Evolutionary conservation across 108 stramenopile species (phyloP).

Genomic region (Fragilaria crotonensis): DNA sequence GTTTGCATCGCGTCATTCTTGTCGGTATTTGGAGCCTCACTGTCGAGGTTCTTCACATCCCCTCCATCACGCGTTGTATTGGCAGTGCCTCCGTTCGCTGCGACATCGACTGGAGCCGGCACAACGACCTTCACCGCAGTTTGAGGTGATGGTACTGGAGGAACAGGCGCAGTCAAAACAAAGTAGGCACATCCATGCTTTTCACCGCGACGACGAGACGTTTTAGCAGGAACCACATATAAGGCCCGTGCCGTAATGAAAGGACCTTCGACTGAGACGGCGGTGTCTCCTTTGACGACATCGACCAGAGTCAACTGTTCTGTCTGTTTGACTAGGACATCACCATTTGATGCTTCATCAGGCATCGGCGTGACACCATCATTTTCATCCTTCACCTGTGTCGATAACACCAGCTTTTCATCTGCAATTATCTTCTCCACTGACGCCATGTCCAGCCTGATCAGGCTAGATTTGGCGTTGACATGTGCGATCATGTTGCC

Average conservation of each 20-base stretch:
- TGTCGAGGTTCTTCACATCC: background rate
- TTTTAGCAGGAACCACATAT: conserved; percentile 46
- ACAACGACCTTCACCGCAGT: background rate
- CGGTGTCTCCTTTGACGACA: background rate
- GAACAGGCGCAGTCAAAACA: conserved; percentile 28
- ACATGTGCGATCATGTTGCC: background rate
- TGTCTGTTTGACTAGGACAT: background rate
- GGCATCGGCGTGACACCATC: background rate
- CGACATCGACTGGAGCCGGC: background rate
- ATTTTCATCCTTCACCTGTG: background rate
- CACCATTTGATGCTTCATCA: background rate
- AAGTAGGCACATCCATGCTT: conserved; percentile 38
- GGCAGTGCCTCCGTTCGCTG: background rate
- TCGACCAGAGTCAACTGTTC: background rate
- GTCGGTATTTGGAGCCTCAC: background rate
- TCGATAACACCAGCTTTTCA: background rate
- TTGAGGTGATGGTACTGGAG: background rate
- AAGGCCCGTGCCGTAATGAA: conserved; percentile 27
- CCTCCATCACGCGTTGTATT: background rate
- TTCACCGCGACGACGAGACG: conserved; percentile 32
- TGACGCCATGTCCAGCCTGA: background rate
- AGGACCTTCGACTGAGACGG: background rate
- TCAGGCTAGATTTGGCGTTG: background rate
- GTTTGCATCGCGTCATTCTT: background rate
- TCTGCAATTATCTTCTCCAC: background rate